A percentile compares a stretch with the other conserved stretches of the same genome.
phyloP scores from a whole-genome alignment of 2,329 filamentous ascomycete species.

The Fusarium oxysporum region DNA sequence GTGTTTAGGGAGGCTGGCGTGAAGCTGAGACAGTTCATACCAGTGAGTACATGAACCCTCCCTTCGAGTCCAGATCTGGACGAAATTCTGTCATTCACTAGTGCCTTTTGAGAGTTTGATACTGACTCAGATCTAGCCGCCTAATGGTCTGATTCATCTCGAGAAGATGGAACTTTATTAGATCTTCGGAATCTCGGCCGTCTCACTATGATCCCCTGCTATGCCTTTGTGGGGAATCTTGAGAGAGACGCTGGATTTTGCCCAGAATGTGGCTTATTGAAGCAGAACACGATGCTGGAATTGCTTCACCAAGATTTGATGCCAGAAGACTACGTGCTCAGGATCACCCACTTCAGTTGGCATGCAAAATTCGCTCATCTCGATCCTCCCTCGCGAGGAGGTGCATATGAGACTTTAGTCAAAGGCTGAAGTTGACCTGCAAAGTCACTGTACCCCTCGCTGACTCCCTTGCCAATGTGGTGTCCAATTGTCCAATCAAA shows the following conservation, averaged over 20 bases:
- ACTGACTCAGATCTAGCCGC: conserved; percentile 60
- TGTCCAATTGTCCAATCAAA: conserved; percentile 40
- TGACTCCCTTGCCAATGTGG: conserved; percentile 22
- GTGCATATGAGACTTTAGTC: conserved; percentile 24
- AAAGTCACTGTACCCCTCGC: conserved; percentile 19
- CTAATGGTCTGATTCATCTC: conserved; percentile 73
- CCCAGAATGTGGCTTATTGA: conserved; percentile 34
- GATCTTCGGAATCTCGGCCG: conserved; percentile 18
- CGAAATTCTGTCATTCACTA: conserved; percentile 5
- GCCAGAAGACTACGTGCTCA: background rate
- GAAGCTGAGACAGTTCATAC: conserved; percentile 85
- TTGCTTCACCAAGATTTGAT: conserved; percentile 7
- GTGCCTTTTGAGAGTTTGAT: conserved; percentile 5
- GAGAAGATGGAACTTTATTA: conserved; percentile 62
- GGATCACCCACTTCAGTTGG: conserved; percentile 12
- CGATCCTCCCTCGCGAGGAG: conserved; percentile 32
- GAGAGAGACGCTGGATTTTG: conserved; percentile 10
- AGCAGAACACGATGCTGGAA: conserved; percentile 13
- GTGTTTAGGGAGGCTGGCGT: conserved; percentile 89
- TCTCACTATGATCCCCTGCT: conserved; percentile 19
- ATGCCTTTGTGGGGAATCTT: conserved; percentile 29
- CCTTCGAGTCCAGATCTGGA: conserved; percentile 16
- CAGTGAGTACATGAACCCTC: conserved; percentile 65
- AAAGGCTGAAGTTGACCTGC: conserved; percentile 21
- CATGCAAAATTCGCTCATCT: conserved; percentile 31